Evolutionary conservation across 2,329 filamentous ascomycete species (phyloP).

Genomic region (Trichothecium sympodiale): DNA sequence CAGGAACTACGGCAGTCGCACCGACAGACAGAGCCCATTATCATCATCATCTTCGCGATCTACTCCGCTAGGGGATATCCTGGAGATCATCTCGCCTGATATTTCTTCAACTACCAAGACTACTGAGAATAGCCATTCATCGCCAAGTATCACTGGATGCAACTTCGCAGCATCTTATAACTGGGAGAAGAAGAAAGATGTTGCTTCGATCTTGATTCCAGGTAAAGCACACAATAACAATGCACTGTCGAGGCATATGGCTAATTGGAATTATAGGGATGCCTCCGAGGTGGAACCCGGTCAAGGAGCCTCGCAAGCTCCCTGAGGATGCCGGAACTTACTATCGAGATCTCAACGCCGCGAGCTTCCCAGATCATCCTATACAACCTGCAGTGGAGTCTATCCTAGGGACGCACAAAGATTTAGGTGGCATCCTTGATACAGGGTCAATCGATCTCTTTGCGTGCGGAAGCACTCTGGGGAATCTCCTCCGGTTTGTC

Average conservation of each 20-base stretch:
- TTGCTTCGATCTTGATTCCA: conserved; percentile 20
- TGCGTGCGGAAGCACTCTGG: conserved; percentile 46
- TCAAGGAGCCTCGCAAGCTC: conserved; percentile 18
- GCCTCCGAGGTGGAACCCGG: conserved; percentile 39
- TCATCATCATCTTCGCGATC: background rate
- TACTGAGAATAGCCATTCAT: background rate
- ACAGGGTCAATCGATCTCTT: conserved; percentile 58
- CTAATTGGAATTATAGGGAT: conserved; percentile 23
- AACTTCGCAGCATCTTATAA: conserved; percentile 22
- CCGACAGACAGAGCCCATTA: background rate
- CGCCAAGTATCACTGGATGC: background rate
- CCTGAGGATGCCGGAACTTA: conserved; percentile 34
- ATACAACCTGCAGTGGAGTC: conserved; percentile 37
- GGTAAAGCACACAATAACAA: conserved; percentile 11
- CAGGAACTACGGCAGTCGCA: background rate
- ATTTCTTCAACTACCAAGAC: background rate
- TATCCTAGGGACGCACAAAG: conserved; percentile 16
- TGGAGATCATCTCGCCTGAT: background rate
- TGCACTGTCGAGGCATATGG: background rate
- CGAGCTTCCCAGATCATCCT: conserved; percentile 35
- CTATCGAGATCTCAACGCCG: conserved; percentile 44
- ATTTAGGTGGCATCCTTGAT: no score
- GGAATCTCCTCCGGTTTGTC: conserved; percentile 45
- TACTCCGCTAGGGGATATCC: background rate
- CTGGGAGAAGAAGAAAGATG: conserved; percentile 17